Conservation (phyloP, 176 grass and related monocot genomes). For the Typha latifolia region DNA sequence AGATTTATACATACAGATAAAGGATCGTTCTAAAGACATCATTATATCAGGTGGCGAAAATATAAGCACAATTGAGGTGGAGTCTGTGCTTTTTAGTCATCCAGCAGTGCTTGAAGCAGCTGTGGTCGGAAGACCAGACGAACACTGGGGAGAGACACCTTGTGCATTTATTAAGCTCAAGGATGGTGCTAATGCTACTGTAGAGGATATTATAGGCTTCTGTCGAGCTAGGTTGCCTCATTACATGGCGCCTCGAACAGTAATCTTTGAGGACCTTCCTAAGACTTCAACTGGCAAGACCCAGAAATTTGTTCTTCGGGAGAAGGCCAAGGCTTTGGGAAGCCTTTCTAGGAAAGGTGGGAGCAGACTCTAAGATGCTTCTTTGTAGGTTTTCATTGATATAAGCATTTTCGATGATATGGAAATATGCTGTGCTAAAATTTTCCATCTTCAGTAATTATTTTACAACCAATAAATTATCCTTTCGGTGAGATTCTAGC, state of each 20-base stretch:
- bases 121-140: constrained; percentile 21
- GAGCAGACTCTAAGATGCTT: too few relatives aligned
- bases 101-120: constrained; percentile 23
- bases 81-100: constrained; percentile 18
- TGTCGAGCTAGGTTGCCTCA: constrained; percentile 16
- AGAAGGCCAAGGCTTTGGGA: constrained; percentile 6
- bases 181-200: constrained; percentile 5
- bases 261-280: constrained; percentile 18
- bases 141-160: constrained; percentile 36
- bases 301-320: constrained; percentile 24
- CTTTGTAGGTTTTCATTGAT: too few relatives aligned
- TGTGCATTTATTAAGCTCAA: constrained; percentile 32
- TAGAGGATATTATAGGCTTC: constrained; percentile 14
- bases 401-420: too few relatives aligned
- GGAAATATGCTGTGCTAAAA: too few relatives aligned
- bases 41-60: constrained; percentile 37
- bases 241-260: constrained; percentile 12
- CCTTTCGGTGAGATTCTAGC: too few relatives aligned
- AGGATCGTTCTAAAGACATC: constrained; percentile 29
- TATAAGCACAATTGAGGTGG: constrained; percentile 34
- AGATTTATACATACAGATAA: constrained; percentile 26
- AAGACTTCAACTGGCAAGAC: constrained; percentile 24
- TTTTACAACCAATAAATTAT: too few relatives aligned
- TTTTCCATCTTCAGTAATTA: too few relatives aligned
- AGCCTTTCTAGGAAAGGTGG: neutral